These are phyloP conservation scores for Xylaria bambusicola DNA, from an alignment of 495 filamentous ascomycete species.

Conservation along the genomic window DNA sequence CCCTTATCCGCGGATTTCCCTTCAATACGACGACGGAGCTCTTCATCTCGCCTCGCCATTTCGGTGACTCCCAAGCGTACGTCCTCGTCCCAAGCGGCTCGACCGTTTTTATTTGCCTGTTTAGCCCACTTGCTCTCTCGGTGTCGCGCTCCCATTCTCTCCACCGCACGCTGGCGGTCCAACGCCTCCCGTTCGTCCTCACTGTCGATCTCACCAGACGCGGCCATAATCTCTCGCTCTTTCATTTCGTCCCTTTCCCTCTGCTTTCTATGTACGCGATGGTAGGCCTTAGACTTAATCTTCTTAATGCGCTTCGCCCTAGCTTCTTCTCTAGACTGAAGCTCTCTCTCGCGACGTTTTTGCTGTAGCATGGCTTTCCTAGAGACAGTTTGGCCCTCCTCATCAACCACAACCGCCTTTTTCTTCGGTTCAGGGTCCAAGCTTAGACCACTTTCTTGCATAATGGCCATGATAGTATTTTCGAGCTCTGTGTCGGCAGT, in stretches of 20 bases:
- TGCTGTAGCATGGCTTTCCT: constrained; percentile 72
- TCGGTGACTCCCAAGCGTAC: constrained; percentile 75
- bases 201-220: constrained; percentile 63
- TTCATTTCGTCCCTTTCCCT: constrained; percentile 69
- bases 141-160: constrained; percentile 86
- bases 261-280: constrained; percentile 88
- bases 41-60: constrained; percentile 82
- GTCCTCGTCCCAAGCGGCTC: constrained; percentile 81
- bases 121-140: constrained; percentile 95
- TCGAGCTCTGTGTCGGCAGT: constrained; percentile 79
- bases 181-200: constrained; percentile 79
- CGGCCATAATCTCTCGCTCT: constrained; percentile 66
- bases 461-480: constrained; percentile 77
- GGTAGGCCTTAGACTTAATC: constrained; percentile 95
- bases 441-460: constrained; percentile 82
- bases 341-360: constrained; percentile 75
- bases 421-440: constrained; percentile 52
- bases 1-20: constrained; percentile 63
- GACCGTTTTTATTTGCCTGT: constrained; percentile 74
- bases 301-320: constrained; percentile 93
- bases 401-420: constrained; percentile 64
- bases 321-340: constrained; percentile 88
- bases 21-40: constrained; percentile 78
- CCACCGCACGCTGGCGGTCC: constrained; percentile 79
- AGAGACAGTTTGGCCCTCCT: constrained; percentile 69